A percentile compares a stretch with the other conserved stretches of the same genome.
phyloP scores from a whole-genome alignment of 2,329 filamentous ascomycete genomes.

The Penicillium sp. region DNA sequence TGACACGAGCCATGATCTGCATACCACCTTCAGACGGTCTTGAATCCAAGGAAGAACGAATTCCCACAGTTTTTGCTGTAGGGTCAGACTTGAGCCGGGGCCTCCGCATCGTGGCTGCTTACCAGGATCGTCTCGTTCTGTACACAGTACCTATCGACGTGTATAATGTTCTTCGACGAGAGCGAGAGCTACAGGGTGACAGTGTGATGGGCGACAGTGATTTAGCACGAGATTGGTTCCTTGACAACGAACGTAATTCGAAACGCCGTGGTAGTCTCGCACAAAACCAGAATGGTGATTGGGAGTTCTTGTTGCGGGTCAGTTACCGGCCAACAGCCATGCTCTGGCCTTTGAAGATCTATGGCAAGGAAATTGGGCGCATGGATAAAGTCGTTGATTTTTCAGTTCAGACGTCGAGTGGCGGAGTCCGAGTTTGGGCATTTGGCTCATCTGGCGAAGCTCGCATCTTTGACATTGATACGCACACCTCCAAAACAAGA shows the following conservation, averaged over 20 bases:
- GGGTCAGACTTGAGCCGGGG: slow-evolving; percentile 57
- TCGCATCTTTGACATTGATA: slow-evolving; percentile 46
- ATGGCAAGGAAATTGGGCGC: slow-evolving; percentile 47
- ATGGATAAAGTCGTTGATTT: slow-evolving; percentile 49
- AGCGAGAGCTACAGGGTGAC: slow-evolving; percentile 29
- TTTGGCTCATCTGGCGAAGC: slow-evolving; percentile 46
- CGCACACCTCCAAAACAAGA: slow-evolving; percentile 18
- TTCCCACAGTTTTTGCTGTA: slow-evolving; percentile 53
- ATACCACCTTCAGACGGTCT: slow-evolving; percentile 32
- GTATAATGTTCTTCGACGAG: slow-evolving; percentile 40
- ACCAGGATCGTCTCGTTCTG: slow-evolving; percentile 50
- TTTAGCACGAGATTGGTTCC: slow-evolving; percentile 29
- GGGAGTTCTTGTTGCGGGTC: slow-evolving; percentile 37
- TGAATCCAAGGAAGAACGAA: slow-evolving; percentile 20
- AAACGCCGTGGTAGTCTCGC: slow-evolving; percentile 28
- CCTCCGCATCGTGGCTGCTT: slow-evolving; percentile 56
- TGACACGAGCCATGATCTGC: slow-evolving; percentile 58
- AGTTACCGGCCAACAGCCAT: slow-evolving; percentile 32
- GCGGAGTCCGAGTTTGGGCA: slow-evolving; percentile 50
- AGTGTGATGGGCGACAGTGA: slow-evolving; percentile 33
- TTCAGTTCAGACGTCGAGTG: slow-evolving; percentile 41
- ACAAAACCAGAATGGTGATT: slow-evolving; percentile 35
- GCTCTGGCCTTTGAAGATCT: slow-evolving; percentile 49
- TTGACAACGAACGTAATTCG: slow-evolving; percentile 24
- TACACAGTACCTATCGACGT: slow-evolving; percentile 60